These are phyloP conservation scores for Pythium grandisporangium DNA, from an alignment of 352 stramenopile genomes.

Conservation along the genomic window DNA sequence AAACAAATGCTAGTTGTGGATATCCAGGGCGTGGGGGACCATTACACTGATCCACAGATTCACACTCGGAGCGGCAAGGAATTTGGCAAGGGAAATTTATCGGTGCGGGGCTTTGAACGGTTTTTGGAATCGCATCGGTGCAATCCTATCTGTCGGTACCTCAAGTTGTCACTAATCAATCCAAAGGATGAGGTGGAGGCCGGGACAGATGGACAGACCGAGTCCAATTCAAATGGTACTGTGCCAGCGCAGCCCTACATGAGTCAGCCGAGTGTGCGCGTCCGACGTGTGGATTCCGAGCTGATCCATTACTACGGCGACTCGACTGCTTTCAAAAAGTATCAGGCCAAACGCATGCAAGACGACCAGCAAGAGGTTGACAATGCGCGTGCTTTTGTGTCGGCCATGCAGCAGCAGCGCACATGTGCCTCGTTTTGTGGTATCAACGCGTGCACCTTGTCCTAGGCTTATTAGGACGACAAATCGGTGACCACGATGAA, in stretches of 20 bases:
- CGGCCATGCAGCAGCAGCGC: conserved; percentile 12
- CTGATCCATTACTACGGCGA: conserved; percentile 69
- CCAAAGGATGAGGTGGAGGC: conserved; percentile 30
- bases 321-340: conserved; percentile 59
- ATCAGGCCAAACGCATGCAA: conserved; percentile 38
- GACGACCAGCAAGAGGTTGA: conserved; percentile 13
- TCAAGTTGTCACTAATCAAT: conserved; percentile 66
- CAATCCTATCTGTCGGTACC: conserved; percentile 74
- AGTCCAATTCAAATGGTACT: conserved; percentile 41
- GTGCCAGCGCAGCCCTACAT: conserved; percentile 66
- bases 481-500: too few relatives aligned
- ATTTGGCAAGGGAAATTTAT: conserved; percentile 78
- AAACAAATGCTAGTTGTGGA: conserved; percentile 91
- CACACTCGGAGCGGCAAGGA: conserved; percentile 72
- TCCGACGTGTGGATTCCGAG: conserved; percentile 52
- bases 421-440: conserved; percentile 15
- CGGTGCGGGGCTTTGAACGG: conserved; percentile 53
- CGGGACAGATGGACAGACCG: conserved; percentile 9
- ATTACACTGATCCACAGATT: conserved; percentile 95
- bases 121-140: conserved; percentile 73
- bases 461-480: too few relatives aligned
- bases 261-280: conserved; percentile 38
- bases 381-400: conserved; percentile 7
- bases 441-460: conserved; percentile 6
- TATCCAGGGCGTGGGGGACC: conserved; percentile 92